Conservation (phyloP, 192 early-diverging fungal genomes). For the Umbelopsis vinacea region DNA sequence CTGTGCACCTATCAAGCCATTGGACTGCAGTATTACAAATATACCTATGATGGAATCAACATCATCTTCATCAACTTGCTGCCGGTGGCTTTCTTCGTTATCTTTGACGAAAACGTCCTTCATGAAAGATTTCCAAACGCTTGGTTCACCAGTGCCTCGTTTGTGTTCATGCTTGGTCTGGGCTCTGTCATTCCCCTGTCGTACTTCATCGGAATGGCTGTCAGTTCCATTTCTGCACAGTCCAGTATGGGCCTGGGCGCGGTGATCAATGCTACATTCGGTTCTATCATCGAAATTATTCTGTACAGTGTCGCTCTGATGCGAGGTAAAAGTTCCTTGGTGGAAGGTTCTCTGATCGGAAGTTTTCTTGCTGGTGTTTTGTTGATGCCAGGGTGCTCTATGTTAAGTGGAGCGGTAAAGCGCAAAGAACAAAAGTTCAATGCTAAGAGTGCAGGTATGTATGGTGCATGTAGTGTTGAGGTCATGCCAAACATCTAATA, state of each 20-base stretch:
- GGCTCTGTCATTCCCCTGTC: constrained; percentile 88
- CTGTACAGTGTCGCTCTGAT: constrained; percentile 89
- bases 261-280: constrained; percentile 98
- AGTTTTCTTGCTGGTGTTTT: constrained; percentile 88
- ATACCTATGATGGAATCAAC: constrained; percentile 95
- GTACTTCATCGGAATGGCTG: constrained; percentile 97
- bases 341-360: constrained; percentile 92
- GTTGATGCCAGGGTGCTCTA: constrained; percentile 90
- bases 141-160: constrained; percentile 58
- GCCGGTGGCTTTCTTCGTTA: constrained; percentile 79
- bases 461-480: not conserved
- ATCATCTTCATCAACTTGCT: constrained; percentile 95
- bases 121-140: constrained; percentile 55
- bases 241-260: constrained; percentile 91
- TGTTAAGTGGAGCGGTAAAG: constrained; percentile 91
- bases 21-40: constrained; percentile 96
- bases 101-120: constrained; percentile 81
- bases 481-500: not conserved
- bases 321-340: constrained; percentile 83
- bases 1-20: constrained; percentile 88
- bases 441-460: constrained; percentile 82
- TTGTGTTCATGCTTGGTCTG: constrained; percentile 74
- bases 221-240: constrained; percentile 96
- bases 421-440: constrained; percentile 95
- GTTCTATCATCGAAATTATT: constrained; percentile 94